Base-by-base conservation (phyloP, 306 rosid species). In the Malus sieversii region DNA sequence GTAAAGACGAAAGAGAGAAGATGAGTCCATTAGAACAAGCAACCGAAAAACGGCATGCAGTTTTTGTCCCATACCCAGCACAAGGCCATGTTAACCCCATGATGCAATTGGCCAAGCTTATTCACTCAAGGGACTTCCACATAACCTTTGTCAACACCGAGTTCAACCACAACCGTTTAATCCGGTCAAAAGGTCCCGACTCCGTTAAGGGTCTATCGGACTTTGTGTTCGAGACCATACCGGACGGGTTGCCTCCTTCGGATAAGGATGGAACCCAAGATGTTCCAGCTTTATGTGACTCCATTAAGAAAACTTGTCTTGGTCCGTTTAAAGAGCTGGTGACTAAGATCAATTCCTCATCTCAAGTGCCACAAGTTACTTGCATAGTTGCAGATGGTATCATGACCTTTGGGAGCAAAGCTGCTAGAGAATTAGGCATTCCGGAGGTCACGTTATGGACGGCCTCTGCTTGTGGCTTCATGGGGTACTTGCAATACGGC, bases 401-500 rank as follows among this genome's bases (percentile, higher is more conserved):
- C 18, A 77, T 13, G 76, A 67, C 78, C 33, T 82, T 82, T 5
- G 81, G 67, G 8, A 67, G 76, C 20, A 8, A 68, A 51, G 85
- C 30, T 38, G 79, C 48, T 1, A 25, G 22, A 57, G 85, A 82
- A 19, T 63, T 82, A 1, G 79, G 79, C 40, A 73, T 82, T 70
- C 82, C 38, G 3, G 68, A 59, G 68, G 72, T 77, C 27, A 78
- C 38, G 32, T 60, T 82, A 38, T 82, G 85, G 85, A 73, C 85
- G n/a, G 79, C 85, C 30, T 82, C 82, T 20, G 79, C 82, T 73
- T 82, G 82, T 77, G 64, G 82, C 63, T 73, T 82, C 71, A 51
- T 77, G 76, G 85, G 45, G 35, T 73, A 68, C 66, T 22, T 73
- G 11, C 66, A 73, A 10, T 82, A 8, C 60, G 20, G 45, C 32